A percentile compares a stretch with the other conserved stretches of the same genome.
Evolutionary conservation across 2,329 filamentous ascomycete species (phyloP).

Genomic region (Alternaria novae-zelandiae): DNA sequence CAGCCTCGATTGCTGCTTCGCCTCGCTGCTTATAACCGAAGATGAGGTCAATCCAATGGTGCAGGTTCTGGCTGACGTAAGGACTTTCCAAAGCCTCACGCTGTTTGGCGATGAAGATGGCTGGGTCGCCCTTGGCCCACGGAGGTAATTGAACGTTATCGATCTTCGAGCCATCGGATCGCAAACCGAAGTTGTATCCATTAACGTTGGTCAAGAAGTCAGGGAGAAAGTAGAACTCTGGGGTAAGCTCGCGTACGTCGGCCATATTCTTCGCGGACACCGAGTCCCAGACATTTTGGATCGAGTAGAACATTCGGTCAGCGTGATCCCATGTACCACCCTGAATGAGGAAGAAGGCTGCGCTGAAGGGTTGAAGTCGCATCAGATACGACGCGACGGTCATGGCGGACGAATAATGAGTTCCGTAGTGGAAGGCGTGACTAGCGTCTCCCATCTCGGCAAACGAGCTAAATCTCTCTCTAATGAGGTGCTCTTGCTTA

Average conservation of each 20-base stretch:
- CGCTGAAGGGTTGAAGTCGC: conserved; percentile 91
- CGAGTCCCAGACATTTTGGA: conserved; percentile 89
- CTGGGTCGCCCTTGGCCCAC: conserved; percentile 95
- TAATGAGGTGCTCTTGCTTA: conserved; percentile 77
- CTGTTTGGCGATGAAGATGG: conserved; percentile 94
- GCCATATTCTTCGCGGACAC: conserved; percentile 89
- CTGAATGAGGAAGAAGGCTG: conserved; percentile 91
- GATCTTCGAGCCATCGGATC: conserved; percentile 79
- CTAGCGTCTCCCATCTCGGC: conserved; percentile 82
- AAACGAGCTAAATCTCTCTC: conserved; percentile 84
- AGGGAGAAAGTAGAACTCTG: conserved; percentile 95
- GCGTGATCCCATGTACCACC: conserved; percentile 97
- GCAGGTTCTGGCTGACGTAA: conserved; percentile 86
- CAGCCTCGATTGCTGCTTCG: conserved; percentile 85
- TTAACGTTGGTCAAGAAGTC: conserved; percentile 96
- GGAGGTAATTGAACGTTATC: conserved; percentile 89
- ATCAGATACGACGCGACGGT: conserved; percentile 97
- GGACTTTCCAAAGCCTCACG: conserved; percentile 94
- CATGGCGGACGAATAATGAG: conserved; percentile 99
- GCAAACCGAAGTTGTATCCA: conserved; percentile 89
- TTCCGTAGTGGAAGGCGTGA: conserved; percentile 94
- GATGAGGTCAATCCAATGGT: conserved; percentile 94
- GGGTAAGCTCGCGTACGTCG: conserved; percentile 92
- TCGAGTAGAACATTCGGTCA: conserved; percentile 92
- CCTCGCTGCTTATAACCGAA: conserved; percentile 95